phyloP scores from a whole-genome alignment of 1,139 yeast genomes.

The Pichia sp. region DNA sequence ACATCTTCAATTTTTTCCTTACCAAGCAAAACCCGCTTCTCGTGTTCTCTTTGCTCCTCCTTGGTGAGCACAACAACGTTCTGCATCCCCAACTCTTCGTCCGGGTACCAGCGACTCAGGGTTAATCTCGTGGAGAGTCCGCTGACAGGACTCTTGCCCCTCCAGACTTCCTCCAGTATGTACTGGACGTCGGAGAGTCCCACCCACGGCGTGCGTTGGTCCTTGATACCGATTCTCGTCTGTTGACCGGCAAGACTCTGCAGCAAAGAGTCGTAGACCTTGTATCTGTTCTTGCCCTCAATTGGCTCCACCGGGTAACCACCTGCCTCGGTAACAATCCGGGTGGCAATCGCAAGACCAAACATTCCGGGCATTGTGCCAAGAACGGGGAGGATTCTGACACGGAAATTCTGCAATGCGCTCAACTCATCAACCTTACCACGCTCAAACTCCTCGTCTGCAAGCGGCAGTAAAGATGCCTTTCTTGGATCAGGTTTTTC shows the following conservation, averaged over 20 bases:
- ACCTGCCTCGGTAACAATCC: conserved; percentile 70
- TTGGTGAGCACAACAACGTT: conserved; percentile 85
- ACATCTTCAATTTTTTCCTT: conserved; percentile 59
- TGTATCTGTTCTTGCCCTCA: conserved; percentile 86
- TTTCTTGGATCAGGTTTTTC: conserved; percentile 96
- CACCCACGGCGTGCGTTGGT: conserved; percentile 65
- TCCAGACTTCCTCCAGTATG: conserved; percentile 84
- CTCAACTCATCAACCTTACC: conserved; percentile 87
- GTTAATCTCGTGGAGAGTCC: conserved; percentile 76
- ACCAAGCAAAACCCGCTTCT: conserved; percentile 64
- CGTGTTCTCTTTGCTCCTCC: conserved; percentile 81
- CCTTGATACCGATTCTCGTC: conserved; percentile 63
- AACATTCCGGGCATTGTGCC: conserved; percentile 97
- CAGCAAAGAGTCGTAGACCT: conserved; percentile 75
- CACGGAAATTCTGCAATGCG: conserved; percentile 85
- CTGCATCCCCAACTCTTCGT: conserved; percentile 51
- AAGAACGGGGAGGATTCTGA: conserved; percentile 86
- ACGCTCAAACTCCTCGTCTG: conserved; percentile 70
- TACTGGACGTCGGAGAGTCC: conserved; percentile 73
- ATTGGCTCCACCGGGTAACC: conserved; percentile 87
- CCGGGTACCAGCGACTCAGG: conserved; percentile 79
- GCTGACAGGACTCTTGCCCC: conserved; percentile 89
- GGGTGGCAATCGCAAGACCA: conserved; percentile 85
- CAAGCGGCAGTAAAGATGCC: conserved; percentile 78
- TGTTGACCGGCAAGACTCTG: conserved; percentile 87